Evolutionary conservation across 768 basidiomycete genomes (phyloP).

Genomic region (Tricholoma flavovirens): DNA sequence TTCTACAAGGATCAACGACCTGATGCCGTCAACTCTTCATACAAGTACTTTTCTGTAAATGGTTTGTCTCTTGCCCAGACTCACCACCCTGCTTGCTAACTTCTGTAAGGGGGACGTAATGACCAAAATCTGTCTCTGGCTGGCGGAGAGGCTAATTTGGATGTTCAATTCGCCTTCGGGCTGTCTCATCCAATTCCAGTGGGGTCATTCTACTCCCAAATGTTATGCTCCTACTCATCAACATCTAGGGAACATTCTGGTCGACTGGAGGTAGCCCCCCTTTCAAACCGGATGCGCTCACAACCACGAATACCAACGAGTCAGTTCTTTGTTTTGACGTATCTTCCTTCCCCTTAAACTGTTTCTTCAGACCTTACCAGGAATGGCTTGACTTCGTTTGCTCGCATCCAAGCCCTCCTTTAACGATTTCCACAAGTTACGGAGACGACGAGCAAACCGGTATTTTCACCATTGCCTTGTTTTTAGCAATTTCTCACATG

Average conservation of each 20-base stretch:
- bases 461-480: slow-evolving; percentile 14
- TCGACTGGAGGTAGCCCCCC: slow-evolving; percentile 60
- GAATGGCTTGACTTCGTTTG: slow-evolving; percentile 64
- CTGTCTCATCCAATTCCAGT: slow-evolving; percentile 53
- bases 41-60: slow-evolving; percentile 48
- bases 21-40: slow-evolving; percentile 43
- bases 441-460: slow-evolving; percentile 70
- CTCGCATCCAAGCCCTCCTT: slow-evolving; percentile 39
- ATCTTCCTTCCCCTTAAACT: neutral
- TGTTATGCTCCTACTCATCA: neutral
- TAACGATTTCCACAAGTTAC: slow-evolving; percentile 68
- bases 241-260: slow-evolving; percentile 41
- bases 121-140: slow-evolving; percentile 48
- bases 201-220: neutral
- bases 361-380: slow-evolving; percentile 17
- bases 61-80: slow-evolving; percentile 28
- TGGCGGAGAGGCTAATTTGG: slow-evolving; percentile 62
- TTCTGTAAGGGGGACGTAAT: slow-evolving; percentile 48
- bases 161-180: slow-evolving; percentile 64
- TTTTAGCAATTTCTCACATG: neutral
- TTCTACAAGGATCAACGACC: slow-evolving; percentile 48
- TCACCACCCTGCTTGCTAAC: neutral
- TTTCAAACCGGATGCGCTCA: slow-evolving; percentile 42
- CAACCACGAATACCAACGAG: slow-evolving; percentile 36
- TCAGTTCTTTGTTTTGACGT: slow-evolving; percentile 3